Conservation (phyloP, 1,139 yeast genomes). For the Hyphopichia burtonii region DNA sequence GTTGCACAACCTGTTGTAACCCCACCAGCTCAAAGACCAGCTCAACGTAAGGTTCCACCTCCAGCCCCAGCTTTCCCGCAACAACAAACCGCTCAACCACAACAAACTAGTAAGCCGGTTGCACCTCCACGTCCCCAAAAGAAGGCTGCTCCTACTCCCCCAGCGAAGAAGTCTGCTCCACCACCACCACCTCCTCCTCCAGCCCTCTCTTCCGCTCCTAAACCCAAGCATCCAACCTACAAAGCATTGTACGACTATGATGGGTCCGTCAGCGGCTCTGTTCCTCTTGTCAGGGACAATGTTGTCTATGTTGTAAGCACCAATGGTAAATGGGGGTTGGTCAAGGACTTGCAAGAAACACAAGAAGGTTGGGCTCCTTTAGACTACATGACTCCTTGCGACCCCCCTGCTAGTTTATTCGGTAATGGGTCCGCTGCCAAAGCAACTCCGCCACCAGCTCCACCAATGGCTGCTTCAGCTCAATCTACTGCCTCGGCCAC, state of each 20-base stretch:
- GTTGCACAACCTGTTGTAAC: conserved; percentile 8
- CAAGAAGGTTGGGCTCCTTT: conserved; percentile 98
- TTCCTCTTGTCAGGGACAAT: conserved; percentile 75
- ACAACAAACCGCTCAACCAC: conserved; percentile 16
- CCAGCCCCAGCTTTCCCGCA: conserved; percentile 23
- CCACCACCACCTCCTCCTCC: conserved; percentile 58
- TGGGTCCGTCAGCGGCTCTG: conserved; percentile 79
- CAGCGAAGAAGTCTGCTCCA: conserved; percentile 37
- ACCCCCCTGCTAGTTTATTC: conserved; percentile 35
- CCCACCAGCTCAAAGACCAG: conserved; percentile 9
- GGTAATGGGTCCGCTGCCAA: conserved; percentile 32
- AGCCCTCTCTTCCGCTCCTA: conserved; percentile 60
- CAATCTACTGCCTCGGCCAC: conserved; percentile 7
- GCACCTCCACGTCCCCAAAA: conserved; percentile 20
- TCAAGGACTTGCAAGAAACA: conserved; percentile 69
- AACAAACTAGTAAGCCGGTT: conserved; percentile 16
- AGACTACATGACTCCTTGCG: conserved; percentile 74
- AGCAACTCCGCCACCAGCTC: conserved; percentile 26
- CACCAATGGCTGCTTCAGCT: conserved; percentile 8
- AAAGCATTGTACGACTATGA: conserved; percentile 88
- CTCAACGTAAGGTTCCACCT: conserved; percentile 20
- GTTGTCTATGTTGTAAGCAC: conserved; percentile 67
- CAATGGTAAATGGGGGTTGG: conserved; percentile 90
- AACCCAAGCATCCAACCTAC: conserved; percentile 74
- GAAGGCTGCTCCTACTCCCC: conserved; percentile 42